Percentiles rank a stretch among this genome's conserved stretches.
These are phyloP conservation scores for Lathyrus oleraceus DNA, from an alignment of 306 rosid species.

Conservation along the genomic window DNA sequence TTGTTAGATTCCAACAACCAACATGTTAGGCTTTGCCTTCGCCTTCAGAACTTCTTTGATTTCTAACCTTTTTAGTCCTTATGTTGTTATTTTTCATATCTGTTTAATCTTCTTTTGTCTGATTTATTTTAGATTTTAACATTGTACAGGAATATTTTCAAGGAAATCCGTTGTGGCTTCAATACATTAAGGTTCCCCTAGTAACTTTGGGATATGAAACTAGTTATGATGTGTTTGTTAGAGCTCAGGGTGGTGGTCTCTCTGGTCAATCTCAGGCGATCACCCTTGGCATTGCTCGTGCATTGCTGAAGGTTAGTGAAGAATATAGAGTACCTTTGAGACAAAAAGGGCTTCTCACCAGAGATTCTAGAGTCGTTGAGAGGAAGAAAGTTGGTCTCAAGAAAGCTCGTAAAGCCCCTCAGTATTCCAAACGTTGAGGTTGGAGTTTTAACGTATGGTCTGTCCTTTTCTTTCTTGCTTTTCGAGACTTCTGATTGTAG, in stretches of 20 bases:
- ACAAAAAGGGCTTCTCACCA: slow-evolving; percentile 87
- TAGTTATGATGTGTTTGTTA: slow-evolving; percentile 84
- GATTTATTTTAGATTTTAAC: background rate
- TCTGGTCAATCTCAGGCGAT: slow-evolving; percentile 98
- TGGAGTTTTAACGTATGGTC: slow-evolving; percentile 22
- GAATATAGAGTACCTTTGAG: slow-evolving; percentile 77
- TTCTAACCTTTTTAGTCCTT: background rate
- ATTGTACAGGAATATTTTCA: slow-evolving; percentile 82
- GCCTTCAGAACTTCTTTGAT: background rate
- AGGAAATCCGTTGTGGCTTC: slow-evolving; percentile 93
- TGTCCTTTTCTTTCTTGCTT: slow-evolving; percentile 8
- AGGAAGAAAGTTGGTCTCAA: slow-evolving; percentile 94
- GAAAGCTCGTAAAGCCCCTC: slow-evolving; percentile 99
- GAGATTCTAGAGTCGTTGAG: slow-evolving; percentile 95
- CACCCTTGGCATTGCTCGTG: slow-evolving; percentile 92
- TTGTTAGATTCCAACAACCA: background rate
- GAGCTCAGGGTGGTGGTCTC: slow-evolving; percentile 94
- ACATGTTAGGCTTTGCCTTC: background rate
- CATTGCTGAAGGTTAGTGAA: slow-evolving; percentile 82
- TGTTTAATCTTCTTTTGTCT: slow-evolving; percentile 28
- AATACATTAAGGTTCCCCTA: slow-evolving; percentile 75
- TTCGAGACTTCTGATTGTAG: slow-evolving; percentile 29
- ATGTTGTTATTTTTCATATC: background rate
- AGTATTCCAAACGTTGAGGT: slow-evolving; percentile 89
- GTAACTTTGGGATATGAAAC: slow-evolving; percentile 77